Conservation (phyloP, 208 protist genomes). For the Leishmania amazonensis region DNA sequence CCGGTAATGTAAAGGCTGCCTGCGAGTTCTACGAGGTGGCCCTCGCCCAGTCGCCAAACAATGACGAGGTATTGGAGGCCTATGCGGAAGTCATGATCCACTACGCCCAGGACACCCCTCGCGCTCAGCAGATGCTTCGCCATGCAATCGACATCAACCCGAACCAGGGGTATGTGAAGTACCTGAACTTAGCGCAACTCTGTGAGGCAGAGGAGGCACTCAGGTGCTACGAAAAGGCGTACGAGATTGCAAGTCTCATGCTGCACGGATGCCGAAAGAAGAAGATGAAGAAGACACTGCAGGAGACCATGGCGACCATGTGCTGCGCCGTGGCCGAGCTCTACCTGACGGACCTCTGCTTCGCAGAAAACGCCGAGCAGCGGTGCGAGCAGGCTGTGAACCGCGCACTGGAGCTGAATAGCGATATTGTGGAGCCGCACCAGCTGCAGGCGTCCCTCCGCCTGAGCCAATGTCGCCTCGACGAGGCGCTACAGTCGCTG, state of each 20-base stretch:
- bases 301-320: constrained; percentile 81
- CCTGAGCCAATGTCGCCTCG: constrained; percentile 75
- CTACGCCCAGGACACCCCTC: constrained; percentile 61
- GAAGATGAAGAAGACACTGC: constrained; percentile 47
- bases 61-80: constrained; percentile 90
- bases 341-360: constrained; percentile 91
- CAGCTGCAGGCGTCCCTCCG: constrained; percentile 84
- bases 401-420: constrained; percentile 53
- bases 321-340: constrained; percentile 91
- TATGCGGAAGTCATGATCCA: constrained; percentile 93
- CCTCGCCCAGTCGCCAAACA: constrained; percentile 71
- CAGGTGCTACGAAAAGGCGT: constrained; percentile 80
- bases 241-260: constrained; percentile 65
- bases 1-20: constrained; percentile 81
- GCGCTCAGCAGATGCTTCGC: constrained; percentile 82
- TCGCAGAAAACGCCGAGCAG: constrained; percentile 79
- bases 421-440: constrained; percentile 77
- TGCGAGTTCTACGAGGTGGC: constrained; percentile 89
- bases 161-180: constrained; percentile 86
- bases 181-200: constrained; percentile 91
- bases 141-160: constrained; percentile 88
- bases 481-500: constrained; percentile 70
- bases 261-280: constrained; percentile 59
- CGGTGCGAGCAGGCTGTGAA: constrained; percentile 72
- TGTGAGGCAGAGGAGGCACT: constrained; percentile 77